phyloP scores from a whole-genome alignment of 495 filamentous ascomycete genomes.

The Penicillium bialowiezense region DNA sequence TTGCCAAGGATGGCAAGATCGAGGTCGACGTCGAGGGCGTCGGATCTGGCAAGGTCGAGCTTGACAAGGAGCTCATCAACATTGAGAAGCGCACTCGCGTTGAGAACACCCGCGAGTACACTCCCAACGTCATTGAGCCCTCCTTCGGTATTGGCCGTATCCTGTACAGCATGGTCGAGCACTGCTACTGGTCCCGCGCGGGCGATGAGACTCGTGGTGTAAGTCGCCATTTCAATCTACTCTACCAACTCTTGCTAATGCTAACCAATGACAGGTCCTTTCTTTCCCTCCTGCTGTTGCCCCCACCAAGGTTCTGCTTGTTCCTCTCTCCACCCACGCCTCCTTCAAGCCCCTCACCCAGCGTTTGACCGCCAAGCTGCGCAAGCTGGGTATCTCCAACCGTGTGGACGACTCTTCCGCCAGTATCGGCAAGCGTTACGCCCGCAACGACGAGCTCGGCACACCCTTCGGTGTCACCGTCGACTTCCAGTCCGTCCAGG shows the following conservation, averaged over 20 bases:
- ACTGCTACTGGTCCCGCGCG: conserved; percentile 71
- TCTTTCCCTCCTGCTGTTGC: conserved; percentile 65
- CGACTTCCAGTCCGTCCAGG: conserved; percentile 68
- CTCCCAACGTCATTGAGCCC: conserved; percentile 81
- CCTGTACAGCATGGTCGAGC: conserved; percentile 74
- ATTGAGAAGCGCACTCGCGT: conserved; percentile 68
- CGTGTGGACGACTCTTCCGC: conserved; percentile 65
- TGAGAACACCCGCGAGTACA: conserved; percentile 73
- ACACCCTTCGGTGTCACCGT: conserved; percentile 66
- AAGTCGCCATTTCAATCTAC: conserved; percentile 26
- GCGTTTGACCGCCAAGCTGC: conserved; percentile 50
- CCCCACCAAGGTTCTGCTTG: conserved; percentile 68
- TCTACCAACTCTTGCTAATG: too few relatives aligned
- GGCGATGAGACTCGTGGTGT: conserved; percentile 64
- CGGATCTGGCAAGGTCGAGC: conserved; percentile 63
- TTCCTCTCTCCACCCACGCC: conserved; percentile 58
- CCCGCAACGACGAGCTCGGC: conserved; percentile 65
- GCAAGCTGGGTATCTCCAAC: conserved; percentile 57
- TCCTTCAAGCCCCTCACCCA: conserved; percentile 57
- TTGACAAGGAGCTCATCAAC: conserved; percentile 65
- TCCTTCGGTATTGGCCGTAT: conserved; percentile 84
- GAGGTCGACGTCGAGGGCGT: conserved; percentile 63
- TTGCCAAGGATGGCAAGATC: conserved; percentile 65
- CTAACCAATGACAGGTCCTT: conserved; percentile 47
- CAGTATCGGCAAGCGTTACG: conserved; percentile 67